phyloP scores from a whole-genome alignment of 139 green algal genomes.

The Pleodorina starrii region DNA sequence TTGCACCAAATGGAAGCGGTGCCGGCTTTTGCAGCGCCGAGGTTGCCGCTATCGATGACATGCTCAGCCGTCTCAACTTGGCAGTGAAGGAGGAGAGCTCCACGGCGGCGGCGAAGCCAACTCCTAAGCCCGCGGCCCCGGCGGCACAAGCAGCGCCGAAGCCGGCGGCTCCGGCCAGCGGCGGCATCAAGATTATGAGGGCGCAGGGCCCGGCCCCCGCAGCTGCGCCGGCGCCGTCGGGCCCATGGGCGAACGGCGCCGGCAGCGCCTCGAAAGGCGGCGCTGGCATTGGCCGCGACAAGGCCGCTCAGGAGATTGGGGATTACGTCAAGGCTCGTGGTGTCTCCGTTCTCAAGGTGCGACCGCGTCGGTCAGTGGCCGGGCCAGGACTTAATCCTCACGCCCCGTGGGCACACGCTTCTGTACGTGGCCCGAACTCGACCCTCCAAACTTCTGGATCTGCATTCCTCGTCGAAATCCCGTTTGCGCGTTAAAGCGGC shows the following conservation, averaged over 20 bases:
- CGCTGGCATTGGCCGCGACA: background rate
- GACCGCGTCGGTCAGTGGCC: background rate
- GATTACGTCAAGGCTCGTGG: conserved; percentile 36
- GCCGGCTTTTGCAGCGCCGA: background rate
- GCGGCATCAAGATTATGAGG: conserved; percentile 45
- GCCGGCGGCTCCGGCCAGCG: background rate
- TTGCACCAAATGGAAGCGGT: background rate
- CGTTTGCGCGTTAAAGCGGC: too few species aligned
- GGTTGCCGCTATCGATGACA: conserved; percentile 3
- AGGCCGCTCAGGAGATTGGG: conserved; percentile 13
- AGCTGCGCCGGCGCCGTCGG: background rate
- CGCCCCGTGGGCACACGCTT: background rate
- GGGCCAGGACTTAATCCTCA: background rate
- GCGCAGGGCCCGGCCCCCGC: background rate
- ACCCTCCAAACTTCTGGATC: too few species aligned
- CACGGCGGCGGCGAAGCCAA: background rate
- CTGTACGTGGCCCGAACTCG: too few species aligned
- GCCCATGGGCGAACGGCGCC: background rate
- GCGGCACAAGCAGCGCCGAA: background rate
- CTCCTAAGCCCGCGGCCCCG: background rate
- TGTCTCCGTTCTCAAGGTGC: conserved; percentile 27
- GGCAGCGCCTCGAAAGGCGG: background rate
- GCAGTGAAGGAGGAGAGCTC: conserved; percentile 28
- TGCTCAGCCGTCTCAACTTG: conserved; percentile 2
- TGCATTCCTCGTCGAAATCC: too few species aligned